phyloP scores from a whole-genome alignment of 169 alveolate species.

The Cryptosporidium viatorum region DNA sequence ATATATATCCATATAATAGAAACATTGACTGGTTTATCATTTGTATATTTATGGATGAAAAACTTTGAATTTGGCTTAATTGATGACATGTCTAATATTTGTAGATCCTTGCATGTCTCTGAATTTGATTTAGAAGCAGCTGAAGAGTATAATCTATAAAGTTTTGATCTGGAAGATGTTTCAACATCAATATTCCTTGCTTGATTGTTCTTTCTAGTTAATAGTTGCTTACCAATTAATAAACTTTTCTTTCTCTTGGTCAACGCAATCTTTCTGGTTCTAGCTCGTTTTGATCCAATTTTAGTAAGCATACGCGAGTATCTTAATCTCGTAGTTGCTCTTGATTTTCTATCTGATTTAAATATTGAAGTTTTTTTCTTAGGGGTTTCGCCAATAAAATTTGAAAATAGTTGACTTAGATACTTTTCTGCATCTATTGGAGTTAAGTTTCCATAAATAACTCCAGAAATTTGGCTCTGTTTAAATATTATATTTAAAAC shows the following conservation, averaged over 20 bases:
- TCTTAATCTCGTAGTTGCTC: background rate
- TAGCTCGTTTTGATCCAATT: background rate
- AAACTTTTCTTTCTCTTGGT: background rate
- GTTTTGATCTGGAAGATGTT: background rate
- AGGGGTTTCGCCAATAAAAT: background rate
- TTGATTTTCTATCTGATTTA: background rate
- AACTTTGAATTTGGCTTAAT: background rate
- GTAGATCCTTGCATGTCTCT: background rate
- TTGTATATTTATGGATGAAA: background rate
- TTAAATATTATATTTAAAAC: background rate
- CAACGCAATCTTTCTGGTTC: background rate
- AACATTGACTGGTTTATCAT: background rate
- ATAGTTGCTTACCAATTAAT: background rate
- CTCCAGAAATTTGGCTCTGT: background rate
- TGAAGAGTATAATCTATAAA: slow-evolving; percentile 6
- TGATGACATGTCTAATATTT: background rate
- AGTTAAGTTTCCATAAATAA: background rate
- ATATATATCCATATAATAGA: slow-evolving; percentile 12
- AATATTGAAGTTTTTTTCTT: background rate
- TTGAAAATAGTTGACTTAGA: background rate
- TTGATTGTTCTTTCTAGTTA: background rate
- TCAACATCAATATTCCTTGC: background rate
- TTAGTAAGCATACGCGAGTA: background rate
- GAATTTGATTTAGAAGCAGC: background rate
- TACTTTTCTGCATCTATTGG: background rate